phyloP scores from a whole-genome alignment of 352 stramenopile genomes.

The Globisporangium cederbergense region DNA sequence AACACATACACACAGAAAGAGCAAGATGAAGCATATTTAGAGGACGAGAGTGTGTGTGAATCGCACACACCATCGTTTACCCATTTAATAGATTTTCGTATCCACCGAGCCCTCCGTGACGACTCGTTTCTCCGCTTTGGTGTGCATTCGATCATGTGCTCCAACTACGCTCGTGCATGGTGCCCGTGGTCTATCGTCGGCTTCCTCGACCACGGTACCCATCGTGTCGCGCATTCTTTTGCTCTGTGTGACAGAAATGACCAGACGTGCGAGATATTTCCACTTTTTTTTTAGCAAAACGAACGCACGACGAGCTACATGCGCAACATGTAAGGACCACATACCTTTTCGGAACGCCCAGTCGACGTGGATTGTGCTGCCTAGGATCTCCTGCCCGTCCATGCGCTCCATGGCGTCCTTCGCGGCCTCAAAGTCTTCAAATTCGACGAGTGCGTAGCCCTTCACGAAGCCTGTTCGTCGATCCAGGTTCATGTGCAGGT shows the following conservation, averaged over 20 bases:
- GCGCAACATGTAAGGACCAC: background rate
- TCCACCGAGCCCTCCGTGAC: background rate
- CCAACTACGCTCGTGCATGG: too few relatives aligned
- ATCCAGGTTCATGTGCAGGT: conserved; percentile 96
- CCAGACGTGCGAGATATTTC: background rate
- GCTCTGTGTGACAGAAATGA: background rate
- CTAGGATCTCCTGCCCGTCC: conserved; percentile 91
- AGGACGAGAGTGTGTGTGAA: background rate
- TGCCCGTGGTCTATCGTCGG: conserved; percentile 40
- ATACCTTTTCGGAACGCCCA: conserved; percentile 91
- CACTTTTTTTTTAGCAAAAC: background rate
- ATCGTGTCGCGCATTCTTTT: conserved; percentile 26
- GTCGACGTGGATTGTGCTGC: conserved; percentile 87
- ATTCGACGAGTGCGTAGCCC: conserved; percentile 95
- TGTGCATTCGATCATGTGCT: too few relatives aligned
- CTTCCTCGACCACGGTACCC: conserved; percentile 29
- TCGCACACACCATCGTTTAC: background rate
- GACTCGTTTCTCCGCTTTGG: background rate
- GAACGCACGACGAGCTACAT: background rate
- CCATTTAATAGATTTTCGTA: conserved; percentile 12
- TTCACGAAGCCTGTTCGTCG: conserved; percentile 95
- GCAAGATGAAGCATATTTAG: conserved; percentile 9
- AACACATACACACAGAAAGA: background rate
- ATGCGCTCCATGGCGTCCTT: conserved; percentile 90
- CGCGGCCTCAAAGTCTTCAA: conserved; percentile 88